A percentile compares a stretch with the other conserved stretches of the same genome.
Conservation (phyloP, 345 rosid species). For the Viola odorata region DNA sequence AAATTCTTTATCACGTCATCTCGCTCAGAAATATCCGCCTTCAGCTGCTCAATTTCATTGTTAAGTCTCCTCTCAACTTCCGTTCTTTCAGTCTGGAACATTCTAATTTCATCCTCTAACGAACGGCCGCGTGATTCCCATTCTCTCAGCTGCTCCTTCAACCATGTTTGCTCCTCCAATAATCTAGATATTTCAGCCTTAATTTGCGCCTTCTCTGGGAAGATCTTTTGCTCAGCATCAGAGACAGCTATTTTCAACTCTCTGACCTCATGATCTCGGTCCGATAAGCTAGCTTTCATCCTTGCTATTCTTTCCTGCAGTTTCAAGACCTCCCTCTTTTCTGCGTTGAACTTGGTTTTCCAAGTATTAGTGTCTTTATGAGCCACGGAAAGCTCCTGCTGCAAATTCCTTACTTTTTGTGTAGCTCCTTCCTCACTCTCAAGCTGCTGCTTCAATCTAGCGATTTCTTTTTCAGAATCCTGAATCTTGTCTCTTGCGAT, state of each 20-base stretch:
- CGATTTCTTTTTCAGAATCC: constrained; percentile 49
- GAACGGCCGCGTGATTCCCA: constrained; percentile 28
- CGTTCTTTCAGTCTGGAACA: constrained; percentile 28
- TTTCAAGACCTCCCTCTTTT: constrained; percentile 37
- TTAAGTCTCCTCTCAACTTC: constrained; percentile 34
- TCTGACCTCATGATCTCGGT: constrained; percentile 30
- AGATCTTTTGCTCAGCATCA: constrained; percentile 44
- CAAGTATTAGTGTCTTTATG: constrained; percentile 18
- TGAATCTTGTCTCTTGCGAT: constrained; percentile 47
- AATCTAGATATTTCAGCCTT: constrained; percentile 37
- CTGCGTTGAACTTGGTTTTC: constrained; percentile 28
- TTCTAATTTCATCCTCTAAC: constrained; percentile 39
- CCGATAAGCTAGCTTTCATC: constrained; percentile 30
- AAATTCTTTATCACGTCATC: constrained; percentile 25
- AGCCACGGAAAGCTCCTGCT: constrained; percentile 26
- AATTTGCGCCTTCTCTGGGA: constrained; percentile 48
- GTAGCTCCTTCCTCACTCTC: not conserved
- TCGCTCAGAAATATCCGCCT: constrained; percentile 34
- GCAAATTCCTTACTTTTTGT: constrained; percentile 15
- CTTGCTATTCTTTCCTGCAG: constrained; percentile 34
- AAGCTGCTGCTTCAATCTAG: constrained; percentile 27
- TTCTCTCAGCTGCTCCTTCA: constrained; percentile 42
- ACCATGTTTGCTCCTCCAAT: constrained; percentile 33
- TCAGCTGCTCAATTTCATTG: constrained; percentile 33
- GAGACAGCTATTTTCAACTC: constrained; percentile 38